A percentile compares a stretch with the other conserved stretches of the same genome.
These are phyloP conservation scores for Penicillium antarcticum DNA, from an alignment of 495 filamentous ascomycete species.

Conservation along the genomic window DNA sequence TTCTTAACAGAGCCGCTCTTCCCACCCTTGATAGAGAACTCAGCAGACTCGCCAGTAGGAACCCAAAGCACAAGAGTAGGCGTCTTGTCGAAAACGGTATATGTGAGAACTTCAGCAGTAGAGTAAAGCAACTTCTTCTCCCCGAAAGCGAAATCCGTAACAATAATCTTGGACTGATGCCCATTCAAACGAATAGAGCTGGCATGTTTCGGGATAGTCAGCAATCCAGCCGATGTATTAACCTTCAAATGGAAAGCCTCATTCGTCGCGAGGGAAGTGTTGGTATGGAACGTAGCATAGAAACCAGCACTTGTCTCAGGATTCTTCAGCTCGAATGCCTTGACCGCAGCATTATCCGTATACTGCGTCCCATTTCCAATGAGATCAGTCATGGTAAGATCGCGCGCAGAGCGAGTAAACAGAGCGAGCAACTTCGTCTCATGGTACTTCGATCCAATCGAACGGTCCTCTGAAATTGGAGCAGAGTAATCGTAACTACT, in stretches of 20 bases:
- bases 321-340: slow-evolving; percentile 51
- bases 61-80: slow-evolving; percentile 53
- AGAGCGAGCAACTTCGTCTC: slow-evolving; percentile 58
- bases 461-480: slow-evolving; percentile 56
- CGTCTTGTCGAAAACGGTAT: slow-evolving; percentile 42
- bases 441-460: slow-evolving; percentile 54
- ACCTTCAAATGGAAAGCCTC: slow-evolving; percentile 52
- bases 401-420: slow-evolving; percentile 52
- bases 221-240: slow-evolving; percentile 49
- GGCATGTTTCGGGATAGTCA: slow-evolving; percentile 43
- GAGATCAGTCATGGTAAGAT: slow-evolving; percentile 51
- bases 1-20: slow-evolving; percentile 33
- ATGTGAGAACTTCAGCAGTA: slow-evolving; percentile 57
- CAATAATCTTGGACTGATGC: slow-evolving; percentile 57
- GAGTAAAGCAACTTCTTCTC: slow-evolving; percentile 53
- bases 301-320: slow-evolving; percentile 53
- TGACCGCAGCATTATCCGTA: slow-evolving; percentile 45
- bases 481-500: slow-evolving; percentile 61
- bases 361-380: slow-evolving; percentile 57
- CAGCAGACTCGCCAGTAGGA: slow-evolving; percentile 50
- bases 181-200: slow-evolving; percentile 50
- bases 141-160: slow-evolving; percentile 56
- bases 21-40: slow-evolving; percentile 49
- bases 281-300: slow-evolving; percentile 52
- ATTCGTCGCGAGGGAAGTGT: slow-evolving; percentile 40